Evolutionary conservation across 1,284 basidiomycete species (phyloP).

Genomic region (Tremellales sp.): DNA sequence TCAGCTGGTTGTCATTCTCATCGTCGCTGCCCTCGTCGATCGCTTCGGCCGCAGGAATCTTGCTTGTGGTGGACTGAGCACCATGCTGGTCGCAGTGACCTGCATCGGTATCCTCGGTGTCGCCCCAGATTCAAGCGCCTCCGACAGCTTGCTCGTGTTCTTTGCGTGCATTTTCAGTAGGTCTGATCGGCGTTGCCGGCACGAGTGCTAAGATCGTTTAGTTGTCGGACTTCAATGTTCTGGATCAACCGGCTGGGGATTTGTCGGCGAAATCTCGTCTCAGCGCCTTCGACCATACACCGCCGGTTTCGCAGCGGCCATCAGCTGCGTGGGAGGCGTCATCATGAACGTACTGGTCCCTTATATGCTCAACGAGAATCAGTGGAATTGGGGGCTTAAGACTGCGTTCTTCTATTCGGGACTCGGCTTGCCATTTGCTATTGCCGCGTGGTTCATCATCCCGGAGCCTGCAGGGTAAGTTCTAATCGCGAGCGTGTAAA

Average conservation of each 20-base stretch:
- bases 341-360: conserved; percentile 21
- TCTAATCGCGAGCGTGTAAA: neutral
- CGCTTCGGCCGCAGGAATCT: conserved; percentile 16
- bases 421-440: conserved; percentile 12
- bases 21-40: conserved; percentile 16
- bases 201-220: neutral
- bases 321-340: conserved; percentile 12
- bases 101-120: conserved; percentile 22
- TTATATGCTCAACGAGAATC: conserved; percentile 19
- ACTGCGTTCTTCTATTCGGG: conserved; percentile 20
- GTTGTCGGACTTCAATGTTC: conserved; percentile 20
- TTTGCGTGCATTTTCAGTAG: conserved; percentile 21
- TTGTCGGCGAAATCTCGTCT: conserved; percentile 24
- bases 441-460: conserved; percentile 21
- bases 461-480: conserved; percentile 21
- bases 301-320: conserved; percentile 21
- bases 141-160: conserved; percentile 10
- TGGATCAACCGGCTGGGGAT: conserved; percentile 24
- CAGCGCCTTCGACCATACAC: conserved; percentile 22
- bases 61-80: conserved; percentile 11
- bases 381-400: conserved; percentile 18
- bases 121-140: conserved; percentile 3
- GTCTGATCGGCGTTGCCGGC: neutral
- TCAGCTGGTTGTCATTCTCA: conserved; percentile 16
- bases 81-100: conserved; percentile 9